Percentiles rank a stretch among this genome's conserved stretches.
phyloP scores from a whole-genome alignment of 2,329 filamentous ascomycete genomes.

The Aspergillus phoenicis region DNA sequence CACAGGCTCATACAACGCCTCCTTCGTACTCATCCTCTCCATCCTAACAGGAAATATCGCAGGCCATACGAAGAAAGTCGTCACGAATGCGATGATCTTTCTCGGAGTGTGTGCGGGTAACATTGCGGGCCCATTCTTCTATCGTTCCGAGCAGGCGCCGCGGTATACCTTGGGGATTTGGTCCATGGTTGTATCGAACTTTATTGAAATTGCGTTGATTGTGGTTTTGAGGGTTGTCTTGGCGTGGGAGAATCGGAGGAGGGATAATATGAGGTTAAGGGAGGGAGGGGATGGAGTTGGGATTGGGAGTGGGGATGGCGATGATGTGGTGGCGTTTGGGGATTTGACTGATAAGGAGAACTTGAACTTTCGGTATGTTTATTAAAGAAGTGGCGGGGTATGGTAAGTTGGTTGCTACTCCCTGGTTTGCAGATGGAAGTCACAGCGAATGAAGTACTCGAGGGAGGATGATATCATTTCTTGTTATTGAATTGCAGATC shows the following conservation, averaged over 20 bases:
- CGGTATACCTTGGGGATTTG: constrained; percentile 28
- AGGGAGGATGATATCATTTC: no score
- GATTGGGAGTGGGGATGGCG: constrained; percentile 29
- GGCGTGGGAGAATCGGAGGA: constrained; percentile 6
- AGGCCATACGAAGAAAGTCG: constrained; percentile 37
- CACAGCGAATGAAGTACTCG: no score
- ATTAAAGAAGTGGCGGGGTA: constrained; percentile 12
- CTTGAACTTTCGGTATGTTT: constrained; percentile 37
- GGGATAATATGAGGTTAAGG: neutral
- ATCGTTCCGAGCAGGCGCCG: constrained; percentile 29
- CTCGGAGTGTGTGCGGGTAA: constrained; percentile 31
- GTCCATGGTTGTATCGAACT: constrained; percentile 20
- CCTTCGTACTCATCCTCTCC: constrained; percentile 33
- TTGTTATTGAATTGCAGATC: no score
- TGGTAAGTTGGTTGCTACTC: no score
- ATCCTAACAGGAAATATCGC: constrained; percentile 34
- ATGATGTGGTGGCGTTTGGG: constrained; percentile 44
- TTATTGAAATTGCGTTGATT: constrained; percentile 4
- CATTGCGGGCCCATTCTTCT: constrained; percentile 34
- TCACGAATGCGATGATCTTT: constrained; percentile 32
- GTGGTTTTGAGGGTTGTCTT: neutral
- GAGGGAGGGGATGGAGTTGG: constrained; percentile 10
- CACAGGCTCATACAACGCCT: constrained; percentile 33
- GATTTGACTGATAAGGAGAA: constrained; percentile 55
- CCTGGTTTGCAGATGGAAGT: no score